A percentile compares a stretch with the other conserved stretches of the same genome.
Evolutionary conservation across 352 stramenopile genomes (phyloP).

Genomic region (Phytophthora pisi): DNA sequence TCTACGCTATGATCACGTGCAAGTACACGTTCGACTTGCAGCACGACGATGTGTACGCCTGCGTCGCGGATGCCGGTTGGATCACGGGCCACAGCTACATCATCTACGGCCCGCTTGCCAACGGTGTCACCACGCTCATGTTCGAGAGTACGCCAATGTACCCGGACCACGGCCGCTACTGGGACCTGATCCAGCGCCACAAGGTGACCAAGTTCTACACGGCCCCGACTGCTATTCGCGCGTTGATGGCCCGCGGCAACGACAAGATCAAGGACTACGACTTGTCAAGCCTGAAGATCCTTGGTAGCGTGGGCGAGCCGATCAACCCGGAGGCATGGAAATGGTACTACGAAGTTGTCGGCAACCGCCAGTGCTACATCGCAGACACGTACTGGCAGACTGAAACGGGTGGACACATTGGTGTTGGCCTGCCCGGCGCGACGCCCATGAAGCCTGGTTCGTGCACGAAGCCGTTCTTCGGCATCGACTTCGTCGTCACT

Average conservation of each 20-base stretch:
- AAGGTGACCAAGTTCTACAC: slow-evolving; percentile 97
- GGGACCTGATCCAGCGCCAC: slow-evolving; percentile 96
- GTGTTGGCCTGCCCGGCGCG: slow-evolving; percentile 93
- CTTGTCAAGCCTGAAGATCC: slow-evolving; percentile 87
- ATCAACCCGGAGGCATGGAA: slow-evolving; percentile 98
- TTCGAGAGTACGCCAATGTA: slow-evolving; percentile 99
- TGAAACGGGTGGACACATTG: slow-evolving; percentile 96
- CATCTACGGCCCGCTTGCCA: slow-evolving; percentile 96
- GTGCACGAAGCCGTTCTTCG: slow-evolving; percentile 96
- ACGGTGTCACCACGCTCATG: slow-evolving; percentile 98
- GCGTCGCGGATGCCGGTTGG: slow-evolving; percentile 96
- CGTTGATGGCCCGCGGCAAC: slow-evolving; percentile 96
- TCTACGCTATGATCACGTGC: slow-evolving; percentile 94
- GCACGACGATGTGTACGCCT: slow-evolving; percentile 94
- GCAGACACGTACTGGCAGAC: slow-evolving; percentile 99
- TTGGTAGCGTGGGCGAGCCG: slow-evolving; percentile 98
- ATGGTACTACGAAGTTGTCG: slow-evolving; percentile 97
- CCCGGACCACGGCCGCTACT: slow-evolving; percentile 95
- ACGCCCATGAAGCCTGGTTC: slow-evolving; percentile 92
- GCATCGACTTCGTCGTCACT: slow-evolving; percentile 91
- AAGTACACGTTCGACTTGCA: slow-evolving; percentile 95
- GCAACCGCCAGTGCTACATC: slow-evolving; percentile 90
- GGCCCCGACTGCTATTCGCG: slow-evolving; percentile 95
- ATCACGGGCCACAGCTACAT: slow-evolving; percentile 98
- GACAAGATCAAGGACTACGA: slow-evolving; percentile 88